phyloP scores from a whole-genome alignment of 768 basidiomycete genomes.

The Russula abietina region DNA sequence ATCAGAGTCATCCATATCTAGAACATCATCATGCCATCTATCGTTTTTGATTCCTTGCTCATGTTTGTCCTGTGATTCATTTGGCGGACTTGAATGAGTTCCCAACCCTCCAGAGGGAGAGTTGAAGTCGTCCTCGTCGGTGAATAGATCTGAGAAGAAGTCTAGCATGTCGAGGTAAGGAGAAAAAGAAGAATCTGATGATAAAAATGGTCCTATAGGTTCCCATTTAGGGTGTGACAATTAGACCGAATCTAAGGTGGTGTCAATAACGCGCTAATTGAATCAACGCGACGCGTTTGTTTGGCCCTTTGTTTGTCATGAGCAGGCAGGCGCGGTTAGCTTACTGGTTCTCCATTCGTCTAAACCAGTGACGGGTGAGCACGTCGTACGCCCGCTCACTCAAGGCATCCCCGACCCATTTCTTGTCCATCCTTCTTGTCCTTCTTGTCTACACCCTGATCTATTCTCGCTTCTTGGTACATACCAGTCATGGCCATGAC shows the following conservation, averaged over 20 bases:
- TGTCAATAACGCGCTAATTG: too few relatives aligned
- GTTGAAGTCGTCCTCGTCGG: background rate
- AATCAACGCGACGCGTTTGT: constrained; percentile 26
- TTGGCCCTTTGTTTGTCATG: constrained; percentile 15
- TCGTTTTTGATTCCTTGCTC: background rate
- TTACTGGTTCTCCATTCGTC: background rate
- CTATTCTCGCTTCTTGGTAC: background rate
- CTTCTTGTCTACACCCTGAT: background rate
- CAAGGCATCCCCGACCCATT: constrained; percentile 1
- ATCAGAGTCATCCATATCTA: constrained; percentile 3
- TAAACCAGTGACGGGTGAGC: background rate
- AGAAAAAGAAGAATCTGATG: background rate
- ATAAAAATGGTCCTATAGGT: background rate
- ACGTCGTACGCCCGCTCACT: constrained; percentile 11
- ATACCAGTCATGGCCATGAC: constrained; percentile 22
- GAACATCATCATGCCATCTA: background rate
- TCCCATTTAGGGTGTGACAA: too few relatives aligned
- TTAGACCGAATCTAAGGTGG: too few relatives aligned
- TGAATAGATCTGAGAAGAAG: constrained; percentile 3
- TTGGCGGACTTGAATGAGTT: background rate
- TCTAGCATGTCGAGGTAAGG: background rate
- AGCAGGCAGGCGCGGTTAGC: background rate
- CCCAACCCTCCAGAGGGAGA: background rate
- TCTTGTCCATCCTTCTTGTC: constrained; percentile 10
- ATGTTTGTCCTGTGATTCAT: background rate